phyloP scores from a whole-genome alignment of 2,329 filamentous ascomycete genomes.

The Rachicladosporium sp. region DNA sequence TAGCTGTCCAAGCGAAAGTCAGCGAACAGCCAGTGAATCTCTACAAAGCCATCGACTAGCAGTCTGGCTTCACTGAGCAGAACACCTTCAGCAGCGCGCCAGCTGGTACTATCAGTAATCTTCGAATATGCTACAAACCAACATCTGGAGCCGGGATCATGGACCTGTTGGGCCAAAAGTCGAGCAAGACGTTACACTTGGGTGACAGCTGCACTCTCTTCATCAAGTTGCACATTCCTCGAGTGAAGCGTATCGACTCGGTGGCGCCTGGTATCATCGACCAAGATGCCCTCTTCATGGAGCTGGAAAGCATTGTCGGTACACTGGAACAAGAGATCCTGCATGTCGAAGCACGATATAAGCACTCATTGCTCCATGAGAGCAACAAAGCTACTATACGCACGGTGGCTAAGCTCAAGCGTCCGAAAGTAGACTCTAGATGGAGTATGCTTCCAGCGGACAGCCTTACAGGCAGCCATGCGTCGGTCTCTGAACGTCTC shows the following conservation, averaged over 20 bases:
- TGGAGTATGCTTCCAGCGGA: constrained; percentile 18
- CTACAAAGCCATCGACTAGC: constrained; percentile 1
- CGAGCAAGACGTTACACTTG: constrained; percentile 13
- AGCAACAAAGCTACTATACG: constrained; percentile 20
- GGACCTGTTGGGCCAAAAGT: constrained; percentile 20
- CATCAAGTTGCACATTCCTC: constrained; percentile 17
- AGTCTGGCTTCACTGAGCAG: background rate
- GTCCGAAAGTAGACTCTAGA: constrained; percentile 20
- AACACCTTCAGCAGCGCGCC: background rate
- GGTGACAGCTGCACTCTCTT: constrained; percentile 18
- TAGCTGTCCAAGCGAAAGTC: constrained; percentile 17
- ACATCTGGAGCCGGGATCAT: constrained; percentile 12
- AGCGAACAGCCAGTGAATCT: constrained; percentile 9
- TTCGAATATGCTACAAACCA: constrained; percentile 21
- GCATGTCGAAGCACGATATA: constrained; percentile 23
- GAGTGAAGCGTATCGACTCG: constrained; percentile 5
- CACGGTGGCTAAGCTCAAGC: constrained; percentile 17
- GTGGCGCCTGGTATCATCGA: constrained; percentile 6
- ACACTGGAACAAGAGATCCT: constrained; percentile 19
- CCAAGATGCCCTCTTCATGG: constrained; percentile 18
- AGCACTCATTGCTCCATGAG: constrained; percentile 21
- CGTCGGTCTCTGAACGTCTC: constrained; percentile 10
- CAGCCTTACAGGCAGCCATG: background rate
- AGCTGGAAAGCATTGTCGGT: constrained; percentile 23
- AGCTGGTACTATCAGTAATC: constrained; percentile 15